Evolutionary conservation across 495 filamentous ascomycete species (phyloP).

Genomic region (Penicillium maclennaniae): DNA sequence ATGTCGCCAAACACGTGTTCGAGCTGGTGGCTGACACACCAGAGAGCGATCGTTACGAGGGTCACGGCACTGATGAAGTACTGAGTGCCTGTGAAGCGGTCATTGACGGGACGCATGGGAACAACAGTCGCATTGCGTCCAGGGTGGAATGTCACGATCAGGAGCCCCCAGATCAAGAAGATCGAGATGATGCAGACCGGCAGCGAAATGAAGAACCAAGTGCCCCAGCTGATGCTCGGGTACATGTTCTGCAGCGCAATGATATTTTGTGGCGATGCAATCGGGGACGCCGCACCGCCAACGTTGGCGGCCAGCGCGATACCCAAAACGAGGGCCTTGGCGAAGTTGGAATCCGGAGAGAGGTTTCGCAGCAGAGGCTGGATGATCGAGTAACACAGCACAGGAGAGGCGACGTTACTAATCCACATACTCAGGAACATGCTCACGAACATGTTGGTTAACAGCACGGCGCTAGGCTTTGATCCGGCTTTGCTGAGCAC

Average conservation of each 20-base stretch:
- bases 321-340: constrained; percentile 90
- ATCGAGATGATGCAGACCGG: constrained; percentile 91
- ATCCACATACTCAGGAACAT: constrained; percentile 99
- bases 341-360: constrained; percentile 82
- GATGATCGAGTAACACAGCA: constrained; percentile 93
- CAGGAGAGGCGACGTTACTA: constrained; percentile 94
- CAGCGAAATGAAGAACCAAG: constrained; percentile 94
- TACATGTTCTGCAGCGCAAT: constrained; percentile 94
- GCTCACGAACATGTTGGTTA: constrained; percentile 98
- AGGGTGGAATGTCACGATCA: constrained; percentile 80
- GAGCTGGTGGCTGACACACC: constrained; percentile 88
- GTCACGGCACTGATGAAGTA: constrained; percentile 89
- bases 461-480: constrained; percentile 75
- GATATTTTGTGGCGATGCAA: constrained; percentile 95
- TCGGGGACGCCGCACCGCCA: constrained; percentile 92
- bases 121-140: constrained; percentile 84
- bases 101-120: constrained; percentile 81
- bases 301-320: constrained; percentile 96
- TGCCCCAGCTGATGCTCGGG: constrained; percentile 82
- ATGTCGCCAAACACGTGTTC: constrained; percentile 90
- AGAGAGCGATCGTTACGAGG: constrained; percentile 80
- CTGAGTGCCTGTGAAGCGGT: constrained; percentile 83
- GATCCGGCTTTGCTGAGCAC: constrained; percentile 97
- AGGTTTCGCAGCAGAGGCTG: constrained; percentile 92
- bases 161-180: constrained; percentile 80